Conservation (phyloP, 2,329 filamentous ascomycete species). For the Cladophialophora bantiana region DNA sequence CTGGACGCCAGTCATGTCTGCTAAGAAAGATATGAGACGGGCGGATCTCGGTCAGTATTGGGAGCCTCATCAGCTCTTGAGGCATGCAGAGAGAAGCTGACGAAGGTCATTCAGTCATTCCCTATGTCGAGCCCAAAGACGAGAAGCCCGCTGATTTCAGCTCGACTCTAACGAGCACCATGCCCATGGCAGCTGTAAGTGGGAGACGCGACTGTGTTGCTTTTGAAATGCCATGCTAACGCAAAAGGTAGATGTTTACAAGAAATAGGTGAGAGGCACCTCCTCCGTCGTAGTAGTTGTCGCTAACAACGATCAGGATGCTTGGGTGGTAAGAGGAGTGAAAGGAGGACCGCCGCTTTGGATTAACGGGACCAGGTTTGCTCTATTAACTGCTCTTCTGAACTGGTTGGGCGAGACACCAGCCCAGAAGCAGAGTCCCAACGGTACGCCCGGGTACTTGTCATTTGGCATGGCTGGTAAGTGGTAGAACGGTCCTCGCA, state of each 20-base stretch:
- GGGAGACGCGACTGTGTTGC: neutral
- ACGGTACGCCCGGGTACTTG: conserved; percentile 74
- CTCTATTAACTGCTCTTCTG: conserved; percentile 57
- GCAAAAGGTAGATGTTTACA: conserved; percentile 73
- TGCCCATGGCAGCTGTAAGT: conserved; percentile 88
- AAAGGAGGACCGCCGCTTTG: neutral
- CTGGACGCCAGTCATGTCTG: conserved; percentile 60
- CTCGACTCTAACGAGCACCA: conserved; percentile 73
- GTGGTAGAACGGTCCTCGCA: conserved; percentile 45
- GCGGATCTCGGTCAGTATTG: conserved; percentile 71
- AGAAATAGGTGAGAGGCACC: conserved; percentile 73
- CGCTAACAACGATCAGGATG: conserved; percentile 55
- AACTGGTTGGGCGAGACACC: conserved; percentile 57
- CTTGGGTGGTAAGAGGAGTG: conserved; percentile 63
- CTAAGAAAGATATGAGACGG: conserved; percentile 78
- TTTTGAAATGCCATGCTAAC: conserved; percentile 15
- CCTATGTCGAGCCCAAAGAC: conserved; percentile 79
- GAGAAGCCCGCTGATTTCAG: conserved; percentile 72
- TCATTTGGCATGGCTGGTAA: conserved; percentile 79
- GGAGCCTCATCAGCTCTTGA: neutral
- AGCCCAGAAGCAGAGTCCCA: conserved; percentile 61
- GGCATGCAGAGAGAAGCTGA: conserved; percentile 5
- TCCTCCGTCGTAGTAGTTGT: conserved; percentile 28
- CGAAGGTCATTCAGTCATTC: conserved; percentile 69
- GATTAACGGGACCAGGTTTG: conserved; percentile 47